Conservation (phyloP, 139 green algal species). For the Coelastrella sp. region DNA sequence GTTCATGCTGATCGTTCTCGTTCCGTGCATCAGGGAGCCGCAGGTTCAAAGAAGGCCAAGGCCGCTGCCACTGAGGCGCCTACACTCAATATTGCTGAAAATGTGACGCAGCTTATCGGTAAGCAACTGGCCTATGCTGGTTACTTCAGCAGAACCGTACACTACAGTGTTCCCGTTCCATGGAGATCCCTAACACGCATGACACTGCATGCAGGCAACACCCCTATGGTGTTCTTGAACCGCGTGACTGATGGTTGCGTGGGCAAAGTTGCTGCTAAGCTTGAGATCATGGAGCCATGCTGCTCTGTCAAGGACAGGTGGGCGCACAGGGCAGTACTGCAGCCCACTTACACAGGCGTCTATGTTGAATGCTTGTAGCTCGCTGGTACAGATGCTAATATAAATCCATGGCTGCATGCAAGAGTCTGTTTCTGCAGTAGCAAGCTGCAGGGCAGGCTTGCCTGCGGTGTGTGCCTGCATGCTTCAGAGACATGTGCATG, state of each 20-base stretch:
- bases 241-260: slow-evolving; percentile 73
- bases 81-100: slow-evolving; percentile 73
- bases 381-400: no score
- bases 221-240: slow-evolving; percentile 95
- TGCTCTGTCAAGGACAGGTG: slow-evolving; percentile 89
- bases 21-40: slow-evolving; percentile 7
- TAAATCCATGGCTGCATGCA: no score
- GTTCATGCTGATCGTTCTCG: neutral
- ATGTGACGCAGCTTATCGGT: slow-evolving; percentile 90
- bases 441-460: no score
- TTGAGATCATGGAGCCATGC: slow-evolving; percentile 94
- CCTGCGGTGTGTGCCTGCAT: no score
- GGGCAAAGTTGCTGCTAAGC: slow-evolving; percentile 86
- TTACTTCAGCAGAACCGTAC: neutral
- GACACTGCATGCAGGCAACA: slow-evolving; percentile 82
- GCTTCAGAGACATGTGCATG: no score
- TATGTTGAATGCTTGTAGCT: neutral
- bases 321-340: neutral
- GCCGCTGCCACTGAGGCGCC: slow-evolving; percentile 30
- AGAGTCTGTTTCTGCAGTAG: no score
- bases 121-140: neutral
- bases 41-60: slow-evolving; percentile 18
- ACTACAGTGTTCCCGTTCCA: neutral
- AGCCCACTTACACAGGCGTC: neutral
- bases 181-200: neutral